Base-by-base conservation (phyloP, 129 eudicot species). In the Solidago caesia region DNA sequence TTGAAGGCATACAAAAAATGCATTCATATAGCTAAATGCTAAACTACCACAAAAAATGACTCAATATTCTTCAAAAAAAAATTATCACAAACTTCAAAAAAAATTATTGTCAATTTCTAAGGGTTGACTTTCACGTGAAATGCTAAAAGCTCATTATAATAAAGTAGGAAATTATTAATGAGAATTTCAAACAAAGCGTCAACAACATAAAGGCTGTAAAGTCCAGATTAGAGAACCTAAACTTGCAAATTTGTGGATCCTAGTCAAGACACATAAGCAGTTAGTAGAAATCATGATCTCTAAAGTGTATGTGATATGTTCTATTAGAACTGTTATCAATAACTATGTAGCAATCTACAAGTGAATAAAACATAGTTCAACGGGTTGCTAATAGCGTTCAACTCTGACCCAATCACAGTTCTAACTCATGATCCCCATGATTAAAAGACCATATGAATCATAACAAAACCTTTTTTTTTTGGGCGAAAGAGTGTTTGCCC, bases 101-200 rank as follows among this genome's bases (percentile, higher is more conserved):
- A 33, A 33, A 33, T 33, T 33, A 33, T 33, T 33, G 39, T 56
- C 39, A 33, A 33, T 33, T 33, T 33, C 21, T 21, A 21, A 21
- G 21, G 21, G 39, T 33, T 33, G 39, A 33, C 39, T 33, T 21
- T 21, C 21, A 21, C 39, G 39, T 33, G 3, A 33, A 33, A 33
- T 33, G 39, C 39, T 33, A 33, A 33, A 0, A 33, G 39, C 39
- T 51, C 27, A 16, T 49, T 10, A 51, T 15, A 33, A 33, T 33
- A 3, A 33, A 33, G 39, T 33, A 1, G 39, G 39, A 33, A 26
- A 48, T 43, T 47, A 9, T 29, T 47, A 26, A 44, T 11, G 58
- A 45, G 59, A 60, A 73, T 73, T 58, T 73, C 77, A 60, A 73
- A 61, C 70, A 45, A 61, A 4, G 4, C n/a, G 26, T 64, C 71